Percentiles rank a stretch among this genome's conserved stretches.
phyloP scores from a whole-genome alignment of 164 flowering plant species.

The Vitis labrusca region DNA sequence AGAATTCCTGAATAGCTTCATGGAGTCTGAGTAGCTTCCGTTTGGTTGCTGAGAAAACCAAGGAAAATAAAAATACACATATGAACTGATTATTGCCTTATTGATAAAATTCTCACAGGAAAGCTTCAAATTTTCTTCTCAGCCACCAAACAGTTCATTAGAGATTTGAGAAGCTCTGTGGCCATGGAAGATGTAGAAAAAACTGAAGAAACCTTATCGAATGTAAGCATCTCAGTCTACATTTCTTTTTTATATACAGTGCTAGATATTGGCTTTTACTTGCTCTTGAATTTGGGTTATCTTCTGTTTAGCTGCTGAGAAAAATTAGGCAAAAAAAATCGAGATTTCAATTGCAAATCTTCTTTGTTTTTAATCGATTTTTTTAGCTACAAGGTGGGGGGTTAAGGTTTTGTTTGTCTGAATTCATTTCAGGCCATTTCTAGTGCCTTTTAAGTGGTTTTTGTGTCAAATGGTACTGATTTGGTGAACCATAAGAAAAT shows the following conservation, averaged over 20 bases:
- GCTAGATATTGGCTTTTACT: not conserved
- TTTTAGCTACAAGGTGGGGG: too few species aligned
- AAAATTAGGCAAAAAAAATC: not conserved
- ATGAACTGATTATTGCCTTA: not conserved
- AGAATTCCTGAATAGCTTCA: too few species aligned
- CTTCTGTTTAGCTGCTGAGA: not conserved
- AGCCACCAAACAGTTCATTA: not conserved
- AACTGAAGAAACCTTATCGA: conserved; percentile 23
- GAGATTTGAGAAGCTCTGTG: not conserved
- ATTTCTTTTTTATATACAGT: not conserved
- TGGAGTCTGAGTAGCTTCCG: too few species aligned
- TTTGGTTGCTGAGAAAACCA: conserved; percentile 4
- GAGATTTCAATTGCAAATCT: too few species aligned
- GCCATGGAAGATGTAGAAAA: conserved; percentile 29
- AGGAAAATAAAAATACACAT: too few species aligned
- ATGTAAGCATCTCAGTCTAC: conserved; percentile 14
- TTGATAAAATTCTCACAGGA: too few species aligned
- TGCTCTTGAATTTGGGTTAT: not conserved
- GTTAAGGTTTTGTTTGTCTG: too few species aligned
- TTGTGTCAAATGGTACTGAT: too few species aligned
- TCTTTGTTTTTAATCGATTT: too few species aligned
- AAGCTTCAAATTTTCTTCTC: not conserved
- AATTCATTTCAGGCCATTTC: too few species aligned
- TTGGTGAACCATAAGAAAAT: too few species aligned
- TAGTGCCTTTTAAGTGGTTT: too few species aligned